These are phyloP conservation scores for Pseudogymnoascus sp. DNA, from an alignment of 2,329 filamentous ascomycete genomes.

Conservation along the genomic window DNA sequence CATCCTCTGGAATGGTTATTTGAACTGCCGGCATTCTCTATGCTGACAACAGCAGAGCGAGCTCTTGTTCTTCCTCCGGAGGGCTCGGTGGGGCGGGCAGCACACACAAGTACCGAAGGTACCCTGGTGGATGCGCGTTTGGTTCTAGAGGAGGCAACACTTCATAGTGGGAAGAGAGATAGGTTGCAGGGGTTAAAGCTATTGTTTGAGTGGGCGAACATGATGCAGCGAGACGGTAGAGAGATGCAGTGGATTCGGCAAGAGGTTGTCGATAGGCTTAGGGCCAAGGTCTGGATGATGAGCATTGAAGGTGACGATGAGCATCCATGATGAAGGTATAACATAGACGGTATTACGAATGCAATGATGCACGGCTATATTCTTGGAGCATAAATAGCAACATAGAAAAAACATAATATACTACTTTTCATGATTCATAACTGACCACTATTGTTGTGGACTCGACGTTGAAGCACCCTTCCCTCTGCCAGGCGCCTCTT, in stretches of 20 bases:
- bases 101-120: slow-evolving; percentile 43
- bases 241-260: slow-evolving; percentile 45
- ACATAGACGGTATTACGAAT: slow-evolving; percentile 7
- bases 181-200: slow-evolving; percentile 53
- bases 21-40: slow-evolving; percentile 44
- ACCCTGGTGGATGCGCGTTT: slow-evolving; percentile 57
- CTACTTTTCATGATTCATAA: background rate
- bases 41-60: slow-evolving; percentile 49
- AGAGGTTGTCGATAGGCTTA: slow-evolving; percentile 47
- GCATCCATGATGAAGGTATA: background rate
- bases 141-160: slow-evolving; percentile 42
- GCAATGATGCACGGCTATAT: slow-evolving; percentile 5
- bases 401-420: background rate
- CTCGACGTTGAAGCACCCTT: slow-evolving; percentile 27
- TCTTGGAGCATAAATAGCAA: background rate
- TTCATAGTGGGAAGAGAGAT: slow-evolving; percentile 43
- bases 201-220: slow-evolving; percentile 60
- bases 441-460: background rate
- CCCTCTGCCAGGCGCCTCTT: slow-evolving; percentile 40
- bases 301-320: slow-evolving; percentile 8
- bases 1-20: slow-evolving; percentile 57
- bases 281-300: slow-evolving; percentile 40
- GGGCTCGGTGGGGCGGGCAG: slow-evolving; percentile 32
- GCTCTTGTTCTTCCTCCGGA: slow-evolving; percentile 41
- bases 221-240: slow-evolving; percentile 32